Base-by-base conservation (phyloP, 768 basidiomycete genomes). In the Nevesoporus exiguus region DNA sequence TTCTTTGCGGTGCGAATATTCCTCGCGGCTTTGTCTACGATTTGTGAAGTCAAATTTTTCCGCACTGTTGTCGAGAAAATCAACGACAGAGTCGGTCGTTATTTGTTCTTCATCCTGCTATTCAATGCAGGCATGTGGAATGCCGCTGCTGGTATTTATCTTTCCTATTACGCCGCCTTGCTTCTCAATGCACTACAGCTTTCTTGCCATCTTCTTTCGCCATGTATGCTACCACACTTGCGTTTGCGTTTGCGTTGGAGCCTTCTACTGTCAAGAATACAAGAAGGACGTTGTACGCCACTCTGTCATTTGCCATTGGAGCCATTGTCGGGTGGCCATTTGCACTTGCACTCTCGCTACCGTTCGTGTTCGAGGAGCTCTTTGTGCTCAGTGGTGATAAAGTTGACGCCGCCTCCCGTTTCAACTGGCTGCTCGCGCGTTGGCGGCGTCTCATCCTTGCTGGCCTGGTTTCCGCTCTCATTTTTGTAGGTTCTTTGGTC, bases 311-410 rank as follows among this genome's bases (percentile, higher is more conserved):
- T 66, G 92, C 90, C 2, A 67, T 83, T 7, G 95, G 92, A 6
- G 91, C 85, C 2, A 81, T 98, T 47, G 81, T 98, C 31, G 97
- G 96, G 6, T 99, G 97, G 97, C 97, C 97, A 7, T 99, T 99
- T 68, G 78, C 90, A n/a, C 77, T 93, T 17, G 85, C 90, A 0
- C 77, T 98, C 7, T 83, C 91, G 0, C 72, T 97, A 14, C 97
- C 97, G 1, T 95, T 96, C 61, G 83, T 95, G 13, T 69, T 91
- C 43, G 97, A 98, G 68, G 93, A 98, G 67, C 74, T 98, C 21
- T 89, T 93, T 64, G 68, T 95, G 22, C 81, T 76, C 50, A 85
- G 88, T 36, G 80, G 77, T 8, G 94, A 97, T 62, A 69, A 70
- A 36, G 83, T 88, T 25, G 66, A 80, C 29, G 64, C 79, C 4